Evolutionary conservation across 805 yeast genomes (phyloP), one percentile per base, ranked within the genome.

Genomic region (Lipomyces mesembrius): DNA sequence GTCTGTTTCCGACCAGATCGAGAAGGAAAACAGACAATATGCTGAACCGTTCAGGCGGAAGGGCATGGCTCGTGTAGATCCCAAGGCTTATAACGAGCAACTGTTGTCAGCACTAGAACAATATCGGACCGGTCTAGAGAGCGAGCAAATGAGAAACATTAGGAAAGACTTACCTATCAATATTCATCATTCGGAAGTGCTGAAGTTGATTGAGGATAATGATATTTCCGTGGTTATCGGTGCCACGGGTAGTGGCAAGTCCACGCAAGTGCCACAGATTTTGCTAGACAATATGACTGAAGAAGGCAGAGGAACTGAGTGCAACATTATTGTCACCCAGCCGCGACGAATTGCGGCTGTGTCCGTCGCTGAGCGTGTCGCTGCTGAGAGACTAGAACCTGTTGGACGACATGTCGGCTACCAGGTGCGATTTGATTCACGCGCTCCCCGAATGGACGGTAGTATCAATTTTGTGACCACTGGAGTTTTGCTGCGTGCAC

Each of bases 391-490:
- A 84, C 82, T 80, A 7, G 87, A 86, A 7, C 69, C 75, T 32
- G 65, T 91, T 9, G 96, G 96, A 1, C 84, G 83, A 4, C 88
- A 86, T 61, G 96, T 91, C 49, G 96, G 96, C 0, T 91, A 85
- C 73, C 78, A 90, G 0, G 87, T 91, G 59, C 81, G 96, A 75
- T 91, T 91, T 74, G 96, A 91, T 71, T 94, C 90, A 74, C 74
- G 72, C 54, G 84, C 92, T 0, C 77, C 83, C 2, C 63, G 77
- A 0, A 76, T 77, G 51, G 91, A 96, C 0, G 77, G 74, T 17
- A 62, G 79, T 34, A 85, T 91, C 56, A 90, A 89, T 77, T 91
- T 88, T 75, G 86, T 91, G 89, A 91, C 97, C 0, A 95, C 90
- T 68, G 97, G 97, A 79, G 84, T 91, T n/a, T 74, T 91, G 25